A percentile compares a stretch with the other conserved stretches of the same genome.
These are phyloP conservation scores for Conticribra weissflogii DNA, from an alignment of 108 stramenopile genomes.

Conservation along the genomic window DNA sequence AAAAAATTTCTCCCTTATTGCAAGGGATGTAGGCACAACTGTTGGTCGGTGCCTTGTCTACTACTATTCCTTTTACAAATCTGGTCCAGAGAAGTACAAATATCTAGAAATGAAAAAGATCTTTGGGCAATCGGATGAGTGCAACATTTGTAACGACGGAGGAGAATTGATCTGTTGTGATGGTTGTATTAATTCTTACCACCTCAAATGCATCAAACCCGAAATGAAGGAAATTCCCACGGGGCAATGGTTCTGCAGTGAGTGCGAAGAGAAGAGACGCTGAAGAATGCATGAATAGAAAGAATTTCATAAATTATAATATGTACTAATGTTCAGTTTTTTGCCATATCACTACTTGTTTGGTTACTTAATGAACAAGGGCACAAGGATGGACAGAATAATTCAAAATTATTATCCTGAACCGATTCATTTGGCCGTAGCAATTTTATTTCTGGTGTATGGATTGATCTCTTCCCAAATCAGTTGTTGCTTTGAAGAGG, in stretches of 20 bases:
- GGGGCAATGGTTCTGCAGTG: constrained; percentile 83
- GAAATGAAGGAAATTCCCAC: constrained; percentile 68
- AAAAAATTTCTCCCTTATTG: constrained; percentile 56
- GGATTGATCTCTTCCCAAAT: too few relatives aligned
- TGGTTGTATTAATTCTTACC: constrained; percentile 73
- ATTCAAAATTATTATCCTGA: too few relatives aligned
- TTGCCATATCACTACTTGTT: too few relatives aligned
- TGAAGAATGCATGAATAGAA: too few relatives aligned
- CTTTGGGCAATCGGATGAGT: constrained; percentile 62
- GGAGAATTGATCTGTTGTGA: constrained; percentile 78
- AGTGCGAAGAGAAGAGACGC: constrained; percentile 49
- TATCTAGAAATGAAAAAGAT: constrained; percentile 49
- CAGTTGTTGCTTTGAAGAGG: too few relatives aligned
- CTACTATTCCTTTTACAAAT: constrained; percentile 61
- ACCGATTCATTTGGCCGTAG: too few relatives aligned
- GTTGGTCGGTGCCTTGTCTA: constrained; percentile 54
- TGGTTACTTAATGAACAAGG: too few relatives aligned
- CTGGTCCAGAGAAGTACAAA: constrained; percentile 24
- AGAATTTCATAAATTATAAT: too few relatives aligned
- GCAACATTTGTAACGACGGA: constrained; percentile 58
- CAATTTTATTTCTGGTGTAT: too few relatives aligned
- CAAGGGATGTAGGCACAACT: constrained; percentile 53
- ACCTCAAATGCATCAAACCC: constrained; percentile 68
- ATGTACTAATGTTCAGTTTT: too few relatives aligned
- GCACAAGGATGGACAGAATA: too few relatives aligned